Evolutionary conservation across 2,329 filamentous ascomycete species (phyloP).

Genomic region (Ophiostoma pallidulum): DNA sequence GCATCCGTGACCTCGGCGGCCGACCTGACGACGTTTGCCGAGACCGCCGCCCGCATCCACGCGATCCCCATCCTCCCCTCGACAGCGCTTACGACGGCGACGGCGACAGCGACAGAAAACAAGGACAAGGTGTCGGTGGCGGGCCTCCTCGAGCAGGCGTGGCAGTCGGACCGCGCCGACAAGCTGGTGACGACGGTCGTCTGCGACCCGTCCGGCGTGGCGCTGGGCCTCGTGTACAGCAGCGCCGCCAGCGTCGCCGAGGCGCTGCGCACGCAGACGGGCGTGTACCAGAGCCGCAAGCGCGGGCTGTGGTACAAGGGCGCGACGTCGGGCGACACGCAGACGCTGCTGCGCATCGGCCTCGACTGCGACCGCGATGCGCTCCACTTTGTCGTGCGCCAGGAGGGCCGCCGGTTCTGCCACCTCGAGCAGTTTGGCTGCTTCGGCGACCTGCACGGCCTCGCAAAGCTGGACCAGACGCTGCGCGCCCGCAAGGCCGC

Average conservation of each 20-base stretch:
- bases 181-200: constrained; percentile 84
- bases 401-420: constrained; percentile 84
- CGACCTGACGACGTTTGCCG: constrained; percentile 37
- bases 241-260: constrained; percentile 83
- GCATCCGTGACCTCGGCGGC: constrained; percentile 25
- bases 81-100: constrained; percentile 61
- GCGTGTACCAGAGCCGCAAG: constrained; percentile 95
- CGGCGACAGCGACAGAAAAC: constrained; percentile 62
- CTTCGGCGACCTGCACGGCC: constrained; percentile 75
- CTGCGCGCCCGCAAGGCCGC: constrained; percentile 70
- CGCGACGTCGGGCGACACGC: constrained; percentile 84
- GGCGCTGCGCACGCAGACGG: constrained; percentile 65
- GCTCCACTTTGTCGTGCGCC: constrained; percentile 77
- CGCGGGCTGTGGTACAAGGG: constrained; percentile 96
- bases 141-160: constrained; percentile 62
- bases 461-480: constrained; percentile 80
- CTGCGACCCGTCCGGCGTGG: constrained; percentile 74
- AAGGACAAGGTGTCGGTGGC: constrained; percentile 56
- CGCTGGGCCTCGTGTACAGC: constrained; percentile 88
- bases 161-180: constrained; percentile 73
- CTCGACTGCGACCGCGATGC: constrained; percentile 93
- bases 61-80: constrained; percentile 70
- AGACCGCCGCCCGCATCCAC: constrained; percentile 38
- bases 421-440: constrained; percentile 87
- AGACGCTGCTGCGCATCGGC: constrained; percentile 75